A percentile compares a stretch with the other conserved stretches of the same genome.
Conservation (phyloP, 108 stramenopile species). For the Mediolabrus comicus region DNA sequence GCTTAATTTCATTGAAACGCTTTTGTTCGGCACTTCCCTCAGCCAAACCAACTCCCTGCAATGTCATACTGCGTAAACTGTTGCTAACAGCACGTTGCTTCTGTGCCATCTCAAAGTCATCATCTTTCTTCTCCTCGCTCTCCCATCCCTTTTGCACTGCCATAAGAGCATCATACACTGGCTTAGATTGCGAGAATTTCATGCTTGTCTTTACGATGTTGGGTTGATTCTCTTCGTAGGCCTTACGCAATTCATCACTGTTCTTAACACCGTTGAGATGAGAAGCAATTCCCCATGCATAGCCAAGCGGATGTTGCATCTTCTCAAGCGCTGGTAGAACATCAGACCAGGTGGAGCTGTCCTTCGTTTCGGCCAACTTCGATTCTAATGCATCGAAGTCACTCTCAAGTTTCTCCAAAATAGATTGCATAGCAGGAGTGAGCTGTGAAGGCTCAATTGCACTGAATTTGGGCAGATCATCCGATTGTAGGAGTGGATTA, state of each 20-base stretch:
- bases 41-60: constrained; percentile 92
- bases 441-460: constrained; percentile 77
- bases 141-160: constrained; percentile 58
- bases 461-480: constrained; percentile 84
- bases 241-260: constrained; percentile 88
- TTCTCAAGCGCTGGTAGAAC: constrained; percentile 80
- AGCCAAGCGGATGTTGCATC: constrained; percentile 75
- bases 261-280: constrained; percentile 98
- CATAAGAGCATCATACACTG: constrained; percentile 88
- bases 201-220: constrained; percentile 89
- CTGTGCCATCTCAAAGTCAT: constrained; percentile 59
- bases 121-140: constrained; percentile 12
- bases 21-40: constrained; percentile 77
- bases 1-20: constrained; percentile 93
- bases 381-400: constrained; percentile 76
- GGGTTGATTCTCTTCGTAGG: constrained; percentile 92
- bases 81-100: constrained; percentile 83
- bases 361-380: constrained; percentile 19
- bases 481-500: constrained; percentile 86
- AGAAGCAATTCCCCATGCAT: constrained; percentile 95
- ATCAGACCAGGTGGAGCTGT: constrained; percentile 46
- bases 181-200: constrained; percentile 85
- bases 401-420: constrained; percentile 64
- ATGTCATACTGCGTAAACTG: constrained; percentile 76
- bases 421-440: constrained; percentile 76